Percentiles rank a stretch among this genome's conserved stretches.
These are phyloP conservation scores for Escovopsis weberi DNA, from an alignment of 2,329 filamentous ascomycete species.

Conservation along the genomic window DNA sequence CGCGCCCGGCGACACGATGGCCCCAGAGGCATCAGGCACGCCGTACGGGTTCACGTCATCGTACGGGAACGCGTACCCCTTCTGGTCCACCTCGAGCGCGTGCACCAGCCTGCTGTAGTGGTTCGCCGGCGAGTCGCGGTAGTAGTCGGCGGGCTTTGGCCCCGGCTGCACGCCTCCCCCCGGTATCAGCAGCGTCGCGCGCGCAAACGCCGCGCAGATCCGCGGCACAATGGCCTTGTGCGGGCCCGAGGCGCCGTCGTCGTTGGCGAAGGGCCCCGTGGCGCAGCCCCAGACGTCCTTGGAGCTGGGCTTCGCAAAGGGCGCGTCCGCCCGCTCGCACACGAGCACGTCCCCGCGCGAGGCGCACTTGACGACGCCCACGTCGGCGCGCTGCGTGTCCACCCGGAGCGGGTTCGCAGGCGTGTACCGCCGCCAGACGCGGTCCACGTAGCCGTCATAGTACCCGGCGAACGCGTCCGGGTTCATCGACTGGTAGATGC, in stretches of 20 bases:
- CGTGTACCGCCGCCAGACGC: constrained; percentile 31
- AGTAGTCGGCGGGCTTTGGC: constrained; percentile 25
- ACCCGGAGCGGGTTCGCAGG: constrained; percentile 21
- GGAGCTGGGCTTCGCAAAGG: constrained; percentile 27
- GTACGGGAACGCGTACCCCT: constrained; percentile 53
- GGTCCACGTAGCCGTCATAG: constrained; percentile 29
- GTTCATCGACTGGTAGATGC: constrained; percentile 23
- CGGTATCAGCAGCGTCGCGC: constrained; percentile 29
- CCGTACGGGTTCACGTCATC: constrained; percentile 50
- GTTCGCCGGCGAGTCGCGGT: constrained; percentile 27
- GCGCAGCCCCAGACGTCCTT: constrained; percentile 37
- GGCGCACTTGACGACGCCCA: constrained; percentile 26
- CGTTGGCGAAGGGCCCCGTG: constrained; percentile 29
- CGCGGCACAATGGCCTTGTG: constrained; percentile 30
- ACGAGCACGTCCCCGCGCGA: constrained; percentile 20
- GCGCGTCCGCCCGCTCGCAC: constrained; percentile 28
- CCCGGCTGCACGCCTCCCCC: constrained; percentile 33
- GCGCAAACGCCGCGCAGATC: constrained; percentile 35
- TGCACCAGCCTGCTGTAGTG: constrained; percentile 50
- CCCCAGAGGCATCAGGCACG: constrained; percentile 33
- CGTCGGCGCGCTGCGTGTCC: constrained; percentile 24
- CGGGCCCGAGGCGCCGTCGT: constrained; percentile 21
- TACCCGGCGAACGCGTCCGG: constrained; percentile 24
- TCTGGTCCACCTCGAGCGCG: constrained; percentile 40
- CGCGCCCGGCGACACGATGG: constrained; percentile 13